phyloP scores from a whole-genome alignment of 352 stramenopile species.

The Elongisporangium prolatum region DNA sequence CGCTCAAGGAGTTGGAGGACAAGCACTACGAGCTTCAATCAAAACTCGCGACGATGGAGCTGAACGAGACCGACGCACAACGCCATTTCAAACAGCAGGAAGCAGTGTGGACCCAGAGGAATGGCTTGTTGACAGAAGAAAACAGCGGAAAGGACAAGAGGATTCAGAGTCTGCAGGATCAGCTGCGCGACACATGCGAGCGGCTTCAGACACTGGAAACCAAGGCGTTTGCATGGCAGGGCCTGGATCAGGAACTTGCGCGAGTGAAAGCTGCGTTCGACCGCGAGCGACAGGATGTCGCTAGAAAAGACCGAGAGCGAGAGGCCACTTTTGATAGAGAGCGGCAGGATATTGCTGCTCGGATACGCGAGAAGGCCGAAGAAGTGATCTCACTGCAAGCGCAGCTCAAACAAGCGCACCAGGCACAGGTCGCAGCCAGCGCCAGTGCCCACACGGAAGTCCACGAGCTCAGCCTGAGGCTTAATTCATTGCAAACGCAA shows the following conservation, averaged over 20 bases:
- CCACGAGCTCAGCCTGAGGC: constrained; percentile 19
- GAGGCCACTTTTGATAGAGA: too few relatives aligned
- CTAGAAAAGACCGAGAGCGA: constrained; percentile 1
- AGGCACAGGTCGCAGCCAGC: constrained; percentile 18
- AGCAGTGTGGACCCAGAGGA: constrained; percentile 1
- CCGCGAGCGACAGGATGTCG: constrained; percentile 1
- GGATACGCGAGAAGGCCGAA: too few relatives aligned
- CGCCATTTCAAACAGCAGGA: constrained; percentile 2
- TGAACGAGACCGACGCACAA: background rate
- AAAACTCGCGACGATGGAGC: background rate
- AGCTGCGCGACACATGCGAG: constrained; percentile 6
- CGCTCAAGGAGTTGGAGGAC: constrained; percentile 9
- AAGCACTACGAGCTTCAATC: constrained; percentile 6
- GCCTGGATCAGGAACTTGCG: constrained; percentile 6
- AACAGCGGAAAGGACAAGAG: constrained; percentile 2
- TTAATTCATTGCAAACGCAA: constrained; percentile 16
- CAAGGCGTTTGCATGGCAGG: background rate
- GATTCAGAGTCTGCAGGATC: constrained; percentile 1
- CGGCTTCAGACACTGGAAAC: background rate
- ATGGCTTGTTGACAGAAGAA: background rate
- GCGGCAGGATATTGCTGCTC: too few relatives aligned
- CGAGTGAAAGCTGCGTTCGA: constrained; percentile 1
- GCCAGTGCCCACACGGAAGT: constrained; percentile 23
- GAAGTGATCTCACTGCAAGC: constrained; percentile 10
- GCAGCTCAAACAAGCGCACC: constrained; percentile 21